phyloP scores from a whole-genome alignment of 176 grass and related monocot genomes.

The Oryza coarctata region DNA sequence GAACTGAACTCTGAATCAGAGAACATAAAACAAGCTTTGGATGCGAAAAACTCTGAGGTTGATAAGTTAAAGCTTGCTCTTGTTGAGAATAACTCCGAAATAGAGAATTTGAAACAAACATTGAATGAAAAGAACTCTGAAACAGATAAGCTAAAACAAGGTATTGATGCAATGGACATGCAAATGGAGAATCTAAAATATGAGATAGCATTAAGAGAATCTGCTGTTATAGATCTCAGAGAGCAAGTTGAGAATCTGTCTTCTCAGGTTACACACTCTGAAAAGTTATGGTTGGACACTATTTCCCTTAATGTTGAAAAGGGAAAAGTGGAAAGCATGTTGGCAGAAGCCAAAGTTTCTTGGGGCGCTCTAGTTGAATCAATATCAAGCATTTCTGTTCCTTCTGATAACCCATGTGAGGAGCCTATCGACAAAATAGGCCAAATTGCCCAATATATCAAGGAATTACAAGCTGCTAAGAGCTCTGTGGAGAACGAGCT shows the following conservation, averaged over 20 bases:
- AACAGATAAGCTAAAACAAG: constrained; percentile 39
- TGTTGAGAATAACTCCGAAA: constrained; percentile 46
- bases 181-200: constrained; percentile 48
- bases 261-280: constrained; percentile 42
- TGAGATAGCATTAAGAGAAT: constrained; percentile 61
- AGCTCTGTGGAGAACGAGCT: constrained; percentile 58
- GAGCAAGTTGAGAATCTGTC: constrained; percentile 60
- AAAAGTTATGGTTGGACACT: constrained; percentile 61
- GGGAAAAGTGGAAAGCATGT: constrained; percentile 48
- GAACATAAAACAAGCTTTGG: constrained; percentile 40
- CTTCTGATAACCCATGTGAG: constrained; percentile 53
- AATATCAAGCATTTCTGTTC: constrained; percentile 57
- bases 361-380: constrained; percentile 53
- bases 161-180: constrained; percentile 25
- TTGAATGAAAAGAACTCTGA: constrained; percentile 34
- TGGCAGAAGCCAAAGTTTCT: constrained; percentile 55
- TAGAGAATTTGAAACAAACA: constrained; percentile 46
- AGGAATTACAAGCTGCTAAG: constrained; percentile 67
- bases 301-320: constrained; percentile 54
- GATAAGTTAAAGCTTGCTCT: constrained; percentile 48
- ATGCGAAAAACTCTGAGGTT: constrained; percentile 21
- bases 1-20: constrained; percentile 45
- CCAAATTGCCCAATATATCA: constrained; percentile 52
- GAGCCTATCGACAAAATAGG: constrained; percentile 58
- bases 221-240: constrained; percentile 47